phyloP scores from a whole-genome alignment of 2,329 filamentous ascomycete genomes.

The Xylaria polymorpha region DNA sequence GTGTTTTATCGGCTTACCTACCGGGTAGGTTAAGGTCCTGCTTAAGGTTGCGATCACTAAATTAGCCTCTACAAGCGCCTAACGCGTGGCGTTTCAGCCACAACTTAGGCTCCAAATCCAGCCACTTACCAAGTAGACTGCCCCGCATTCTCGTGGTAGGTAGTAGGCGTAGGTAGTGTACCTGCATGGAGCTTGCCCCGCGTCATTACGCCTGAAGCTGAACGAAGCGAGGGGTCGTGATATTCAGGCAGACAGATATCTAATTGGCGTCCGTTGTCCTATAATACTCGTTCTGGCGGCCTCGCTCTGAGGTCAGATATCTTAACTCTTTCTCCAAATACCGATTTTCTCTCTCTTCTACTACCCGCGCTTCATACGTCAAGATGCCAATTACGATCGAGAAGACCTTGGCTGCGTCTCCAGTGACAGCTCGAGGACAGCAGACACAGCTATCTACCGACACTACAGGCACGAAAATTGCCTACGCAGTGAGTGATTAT shows the following conservation, averaged over 20 bases:
- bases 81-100: constrained; percentile 44
- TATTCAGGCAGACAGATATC: constrained; percentile 26
- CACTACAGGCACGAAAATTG: constrained; percentile 88
- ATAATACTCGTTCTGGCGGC: neutral
- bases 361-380: neutral
- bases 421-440: constrained; percentile 84
- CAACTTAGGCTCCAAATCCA: constrained; percentile 29
- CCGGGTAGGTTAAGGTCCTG: no score
- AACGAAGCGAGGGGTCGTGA: constrained; percentile 3
- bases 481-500: constrained; percentile 79
- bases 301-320: neutral
- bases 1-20: no score
- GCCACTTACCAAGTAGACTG: constrained; percentile 1
- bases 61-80: constrained; percentile 5
- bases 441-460: constrained; percentile 91
- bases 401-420: constrained; percentile 85
- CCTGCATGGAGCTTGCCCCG: constrained; percentile 32
- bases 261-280: neutral
- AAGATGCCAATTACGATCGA: constrained; percentile 67
- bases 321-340: neutral
- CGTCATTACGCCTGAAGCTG: constrained; percentile 25
- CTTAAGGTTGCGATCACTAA: no score
- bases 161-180: constrained; percentile 12
- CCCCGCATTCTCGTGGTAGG: constrained; percentile 15
- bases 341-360: neutral